phyloP scores from a whole-genome alignment of 768 basidiomycete species.

The Clitopilus hobsonii region DNA sequence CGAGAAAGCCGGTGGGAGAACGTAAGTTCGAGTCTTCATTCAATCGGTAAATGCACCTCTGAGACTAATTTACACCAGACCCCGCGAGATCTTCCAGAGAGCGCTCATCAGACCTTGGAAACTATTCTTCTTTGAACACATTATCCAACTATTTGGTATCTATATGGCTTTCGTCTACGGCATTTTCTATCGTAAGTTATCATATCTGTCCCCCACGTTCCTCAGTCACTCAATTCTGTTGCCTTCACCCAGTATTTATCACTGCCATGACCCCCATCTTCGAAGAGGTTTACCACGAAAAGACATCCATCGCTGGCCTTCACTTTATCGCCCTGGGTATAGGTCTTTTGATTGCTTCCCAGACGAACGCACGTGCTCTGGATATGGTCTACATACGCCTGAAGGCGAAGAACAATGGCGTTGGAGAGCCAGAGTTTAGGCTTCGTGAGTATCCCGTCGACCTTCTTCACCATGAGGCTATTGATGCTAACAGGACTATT shows the following conservation, averaged over 20 bases:
- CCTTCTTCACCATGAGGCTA: conserved; percentile 2
- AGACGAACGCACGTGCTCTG: conserved; percentile 49
- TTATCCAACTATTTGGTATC: conserved; percentile 60
- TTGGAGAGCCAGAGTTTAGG: conserved; percentile 46
- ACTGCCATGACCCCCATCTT: conserved; percentile 64
- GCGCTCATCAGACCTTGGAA: conserved; percentile 66
- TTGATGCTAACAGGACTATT: background rate
- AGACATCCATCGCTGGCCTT: conserved; percentile 55
- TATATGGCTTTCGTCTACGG: conserved; percentile 75
- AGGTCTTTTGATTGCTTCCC: conserved; percentile 49
- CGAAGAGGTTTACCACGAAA: conserved; percentile 45
- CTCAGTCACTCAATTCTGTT: background rate
- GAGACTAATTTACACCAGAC: conserved; percentile 27
- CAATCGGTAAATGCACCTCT: background rate
- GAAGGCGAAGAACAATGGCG: conserved; percentile 42
- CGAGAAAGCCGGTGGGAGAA: conserved; percentile 34
- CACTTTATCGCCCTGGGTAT: conserved; percentile 71
- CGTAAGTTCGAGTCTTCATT: conserved; percentile 26
- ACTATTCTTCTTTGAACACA: conserved; percentile 56
- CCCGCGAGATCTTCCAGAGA: conserved; percentile 43
- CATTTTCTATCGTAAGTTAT: conserved; percentile 36
- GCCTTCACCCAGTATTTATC: conserved; percentile 49
- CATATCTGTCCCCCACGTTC: background rate
- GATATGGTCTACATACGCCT: conserved; percentile 51
- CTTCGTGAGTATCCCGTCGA: conserved; percentile 29